Evolutionary conservation across 164 flowering plant genomes (phyloP), one percentile per base, ranked within the genome.

Genomic region (Stephania japonica): DNA sequence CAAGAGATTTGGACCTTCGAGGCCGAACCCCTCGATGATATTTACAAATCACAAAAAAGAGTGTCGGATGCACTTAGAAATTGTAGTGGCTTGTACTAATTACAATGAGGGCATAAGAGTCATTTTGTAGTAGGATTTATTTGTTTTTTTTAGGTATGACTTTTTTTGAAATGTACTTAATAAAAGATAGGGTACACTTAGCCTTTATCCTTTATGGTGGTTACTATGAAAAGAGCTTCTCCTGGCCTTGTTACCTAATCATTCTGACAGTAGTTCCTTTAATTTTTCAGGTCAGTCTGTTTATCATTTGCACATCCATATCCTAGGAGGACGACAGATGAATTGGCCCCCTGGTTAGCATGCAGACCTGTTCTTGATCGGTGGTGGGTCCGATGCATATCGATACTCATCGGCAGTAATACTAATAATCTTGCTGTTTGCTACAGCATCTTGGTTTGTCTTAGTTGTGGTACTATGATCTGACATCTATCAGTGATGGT

Each of bases 261-360:
- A 68, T 23, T n/a, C 10, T 21, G 18, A 11, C 47, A 18, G 18
- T 16, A 56, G 7, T 1, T 6, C 3, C 5, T 27, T 13, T 61
- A 42, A 8, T 61, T 59, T 77, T 78, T 80, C 87, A 95, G 98
- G 97, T 75, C 98, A 95, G 84, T 91, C 98, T 74, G 98, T 95
- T 69, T 93, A 91, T 78, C 97, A 95, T 80, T 68, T 95, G 74
- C 99, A 93, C 65, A 70, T 95, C 71, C 99, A 95, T 77, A 90
- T 95, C 71, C 80, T 95, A 25, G 99, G 98, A 7, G 99, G 99
- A 67, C 87, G 99, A 0, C 97, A 95, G 73, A 91, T 95, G 98
- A 87, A 89, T 81, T 95, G 99, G 98, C 98, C 99, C 6, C 94
- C 99, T 43, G 98, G 97, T 83, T 95, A 88, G 90, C 27, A 7